A percentile compares a stretch with the other conserved stretches of the same genome.
Evolutionary conservation across 495 filamentous ascomycete genomes (phyloP).

Genomic region (Massariosphaeria phaeospora): DNA sequence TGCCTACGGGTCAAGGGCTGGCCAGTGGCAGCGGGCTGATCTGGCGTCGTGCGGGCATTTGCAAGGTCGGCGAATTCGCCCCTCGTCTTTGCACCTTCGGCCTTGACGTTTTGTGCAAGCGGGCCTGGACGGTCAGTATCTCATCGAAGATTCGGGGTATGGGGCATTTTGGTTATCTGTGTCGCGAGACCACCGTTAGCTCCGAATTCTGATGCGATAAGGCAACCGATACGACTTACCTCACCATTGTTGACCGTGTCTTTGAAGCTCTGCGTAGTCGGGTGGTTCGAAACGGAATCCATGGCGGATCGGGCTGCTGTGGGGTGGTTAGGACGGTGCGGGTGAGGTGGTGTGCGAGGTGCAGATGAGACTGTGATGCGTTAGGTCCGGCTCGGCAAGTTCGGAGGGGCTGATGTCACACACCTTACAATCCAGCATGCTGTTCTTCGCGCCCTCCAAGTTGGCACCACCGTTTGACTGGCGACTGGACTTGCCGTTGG

Average conservation of each 20-base stretch:
- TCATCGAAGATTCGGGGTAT: too few relatives aligned
- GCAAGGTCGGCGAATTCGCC: conserved; percentile 73
- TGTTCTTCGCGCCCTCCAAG: conserved; percentile 31
- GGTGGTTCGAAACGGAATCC: conserved; percentile 39
- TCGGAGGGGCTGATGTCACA: conserved; percentile 20
- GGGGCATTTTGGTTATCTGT: conserved; percentile 13
- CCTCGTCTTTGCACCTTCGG: conserved; percentile 64
- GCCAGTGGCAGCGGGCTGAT: conserved; percentile 67
- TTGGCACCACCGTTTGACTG: conserved; percentile 12
- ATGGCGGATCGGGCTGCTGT: conserved; percentile 39
- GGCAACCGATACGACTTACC: conserved; percentile 26
- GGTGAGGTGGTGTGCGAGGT: conserved; percentile 23
- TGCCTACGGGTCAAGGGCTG: conserved; percentile 76
- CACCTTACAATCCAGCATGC: conserved; percentile 39
- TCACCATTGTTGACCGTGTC: conserved; percentile 37
- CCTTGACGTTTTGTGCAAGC: conserved; percentile 70
- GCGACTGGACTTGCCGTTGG: conserved; percentile 18
- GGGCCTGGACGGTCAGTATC: conserved; percentile 53
- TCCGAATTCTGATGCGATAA: background rate
- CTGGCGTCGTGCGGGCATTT: conserved; percentile 61
- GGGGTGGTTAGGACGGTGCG: conserved; percentile 16
- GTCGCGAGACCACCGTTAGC: conserved; percentile 26
- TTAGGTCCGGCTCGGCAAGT: conserved; percentile 33
- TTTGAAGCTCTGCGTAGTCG: conserved; percentile 37
- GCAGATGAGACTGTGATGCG: conserved; percentile 29